Conservation (phyloP, 306 rosid species). For the Chamaecrista fasciculata region DNA sequence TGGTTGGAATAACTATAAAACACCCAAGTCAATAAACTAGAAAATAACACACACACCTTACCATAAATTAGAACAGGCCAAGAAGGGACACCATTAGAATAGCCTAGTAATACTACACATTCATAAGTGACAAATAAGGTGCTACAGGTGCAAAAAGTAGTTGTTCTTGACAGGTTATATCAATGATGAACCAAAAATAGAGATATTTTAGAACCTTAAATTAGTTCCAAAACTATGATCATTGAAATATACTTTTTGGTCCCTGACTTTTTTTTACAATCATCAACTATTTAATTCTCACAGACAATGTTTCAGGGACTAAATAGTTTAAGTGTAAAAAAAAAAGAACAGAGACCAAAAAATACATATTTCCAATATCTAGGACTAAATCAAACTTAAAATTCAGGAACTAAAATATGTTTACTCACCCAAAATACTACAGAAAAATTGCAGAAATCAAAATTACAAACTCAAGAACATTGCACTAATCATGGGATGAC, state of each 20-base stretch:
- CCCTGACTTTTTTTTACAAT: too few species aligned
- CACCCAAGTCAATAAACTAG: background rate
- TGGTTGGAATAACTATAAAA: background rate
- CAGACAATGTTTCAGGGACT: too few species aligned
- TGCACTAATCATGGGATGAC: background rate
- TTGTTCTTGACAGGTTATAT: background rate
- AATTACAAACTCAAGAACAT: background rate
- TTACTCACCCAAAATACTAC: background rate
- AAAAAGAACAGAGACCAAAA: too few species aligned
- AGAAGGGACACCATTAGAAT: background rate
- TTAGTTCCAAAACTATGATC: too few species aligned
- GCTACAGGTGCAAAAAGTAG: background rate
- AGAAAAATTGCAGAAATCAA: background rate
- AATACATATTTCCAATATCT: too few species aligned
- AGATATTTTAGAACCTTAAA: too few species aligned
- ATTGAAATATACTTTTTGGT: too few species aligned
- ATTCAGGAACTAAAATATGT: too few species aligned
- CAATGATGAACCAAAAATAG: too few species aligned
- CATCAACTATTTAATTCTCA: too few species aligned
- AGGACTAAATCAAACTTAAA: too few species aligned
- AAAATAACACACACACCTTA: background rate
- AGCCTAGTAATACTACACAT: background rate
- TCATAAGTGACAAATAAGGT: background rate
- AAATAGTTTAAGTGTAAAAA: too few species aligned
- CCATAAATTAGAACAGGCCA: background rate